A percentile compares a stretch with the other conserved stretches of the same genome.
Evolutionary conservation across 2,329 filamentous ascomycete species (phyloP).

Genomic region (Paecilomyces variotii): DNA sequence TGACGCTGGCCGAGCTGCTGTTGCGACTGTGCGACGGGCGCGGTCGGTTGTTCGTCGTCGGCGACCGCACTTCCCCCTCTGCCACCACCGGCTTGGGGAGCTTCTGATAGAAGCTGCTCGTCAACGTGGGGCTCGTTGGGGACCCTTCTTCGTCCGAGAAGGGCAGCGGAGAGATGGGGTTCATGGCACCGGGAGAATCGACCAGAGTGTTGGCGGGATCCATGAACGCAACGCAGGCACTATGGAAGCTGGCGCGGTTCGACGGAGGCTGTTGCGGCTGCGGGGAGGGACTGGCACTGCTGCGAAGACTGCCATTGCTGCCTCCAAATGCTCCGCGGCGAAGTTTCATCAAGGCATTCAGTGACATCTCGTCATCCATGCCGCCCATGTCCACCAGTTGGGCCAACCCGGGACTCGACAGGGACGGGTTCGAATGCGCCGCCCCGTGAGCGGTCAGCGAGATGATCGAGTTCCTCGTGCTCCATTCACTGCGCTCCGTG

Average conservation of each 20-base stretch:
- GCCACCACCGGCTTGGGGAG: neutral
- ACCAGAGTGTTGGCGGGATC: constrained; percentile 5
- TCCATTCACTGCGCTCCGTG: constrained; percentile 92
- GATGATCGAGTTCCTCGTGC: constrained; percentile 85
- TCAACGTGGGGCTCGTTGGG: constrained; percentile 6
- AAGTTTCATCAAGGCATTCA: constrained; percentile 64
- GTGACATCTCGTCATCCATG: constrained; percentile 61
- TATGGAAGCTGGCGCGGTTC: constrained; percentile 27
- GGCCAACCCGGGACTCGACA: constrained; percentile 66
- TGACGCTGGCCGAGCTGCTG: constrained; percentile 28
- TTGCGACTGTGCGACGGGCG: constrained; percentile 21
- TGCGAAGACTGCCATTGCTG: constrained; percentile 64
- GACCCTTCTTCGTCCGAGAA: constrained; percentile 4
- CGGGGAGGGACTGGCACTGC: constrained; percentile 38
- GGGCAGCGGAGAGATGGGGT: neutral
- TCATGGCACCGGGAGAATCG: neutral
- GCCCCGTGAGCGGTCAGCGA: constrained; percentile 53
- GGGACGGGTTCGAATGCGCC: constrained; percentile 39
- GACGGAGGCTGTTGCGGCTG: constrained; percentile 21
- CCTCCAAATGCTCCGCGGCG: constrained; percentile 73
- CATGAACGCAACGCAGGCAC: constrained; percentile 25
- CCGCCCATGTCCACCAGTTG: constrained; percentile 60
- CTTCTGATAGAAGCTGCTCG: neutral
- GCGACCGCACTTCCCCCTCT: constrained; percentile 5
- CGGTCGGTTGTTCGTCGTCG: neutral